Evolutionary conservation across 2,329 filamentous ascomycete genomes (phyloP).

Genomic region (Alternaria ventricosa): DNA sequence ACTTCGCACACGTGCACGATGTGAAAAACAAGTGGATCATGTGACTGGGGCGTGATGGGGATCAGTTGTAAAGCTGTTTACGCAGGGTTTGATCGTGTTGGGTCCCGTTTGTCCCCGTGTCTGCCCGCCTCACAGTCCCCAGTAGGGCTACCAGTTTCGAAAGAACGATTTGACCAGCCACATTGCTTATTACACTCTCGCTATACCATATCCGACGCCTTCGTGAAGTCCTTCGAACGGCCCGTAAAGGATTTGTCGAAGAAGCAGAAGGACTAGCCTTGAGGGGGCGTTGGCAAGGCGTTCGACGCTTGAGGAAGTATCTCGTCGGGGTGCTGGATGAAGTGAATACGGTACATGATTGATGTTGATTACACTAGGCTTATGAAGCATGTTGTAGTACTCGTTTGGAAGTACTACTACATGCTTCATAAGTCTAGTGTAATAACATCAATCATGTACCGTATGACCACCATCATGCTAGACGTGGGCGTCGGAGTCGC

Average conservation of each 20-base stretch:
- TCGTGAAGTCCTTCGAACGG: not conserved
- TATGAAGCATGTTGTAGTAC: no score
- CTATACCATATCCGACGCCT: no score
- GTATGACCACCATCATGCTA: not conserved
- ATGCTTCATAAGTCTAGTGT: no score
- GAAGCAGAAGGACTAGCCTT: no score
- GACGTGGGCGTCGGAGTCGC: not conserved
- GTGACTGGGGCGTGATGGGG: not conserved
- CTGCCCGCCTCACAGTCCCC: fast-evolving
- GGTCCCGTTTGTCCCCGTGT: fast-evolving
- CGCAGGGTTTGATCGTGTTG: not conserved
- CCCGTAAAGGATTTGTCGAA: not conserved
- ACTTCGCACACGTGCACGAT: not conserved
- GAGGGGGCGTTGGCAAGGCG: no score
- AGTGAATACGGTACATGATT: not conserved
- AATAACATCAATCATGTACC: no score
- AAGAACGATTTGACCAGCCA: not conserved
- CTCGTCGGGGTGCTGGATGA: not conserved
- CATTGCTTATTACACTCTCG: no score
- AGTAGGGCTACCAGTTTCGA: not conserved
- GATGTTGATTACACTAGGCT: no score
- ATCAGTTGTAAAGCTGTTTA: not conserved
- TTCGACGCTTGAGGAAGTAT: not conserved
- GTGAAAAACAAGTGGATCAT: not conserved
- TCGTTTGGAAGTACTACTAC: no score